Percentiles rank a stretch among this genome's conserved stretches.
Conservation (phyloP, 108 stramenopile species). For the Parietichytrium sp. region DNA sequence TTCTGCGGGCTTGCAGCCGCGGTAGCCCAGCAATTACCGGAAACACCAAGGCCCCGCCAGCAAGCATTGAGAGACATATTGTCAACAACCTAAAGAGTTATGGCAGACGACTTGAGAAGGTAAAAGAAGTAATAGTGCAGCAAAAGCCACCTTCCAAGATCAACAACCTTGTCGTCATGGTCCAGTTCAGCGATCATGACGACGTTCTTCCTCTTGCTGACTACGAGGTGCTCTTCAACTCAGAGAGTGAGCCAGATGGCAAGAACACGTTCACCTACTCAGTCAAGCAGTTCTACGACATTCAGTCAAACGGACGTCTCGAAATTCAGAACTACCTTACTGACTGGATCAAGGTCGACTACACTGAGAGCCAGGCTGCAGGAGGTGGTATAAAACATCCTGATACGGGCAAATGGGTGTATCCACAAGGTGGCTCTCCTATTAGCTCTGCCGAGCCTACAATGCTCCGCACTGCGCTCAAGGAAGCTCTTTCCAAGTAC, state of each 20-base stretch:
- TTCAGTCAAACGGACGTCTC: neutral
- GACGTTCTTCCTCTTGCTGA: neutral
- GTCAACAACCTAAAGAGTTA: too few relatives aligned
- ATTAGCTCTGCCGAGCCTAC: neutral
- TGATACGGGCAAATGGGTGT: too few relatives aligned
- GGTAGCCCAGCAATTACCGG: too few relatives aligned
- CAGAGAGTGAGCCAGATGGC: neutral
- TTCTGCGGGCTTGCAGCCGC: too few relatives aligned
- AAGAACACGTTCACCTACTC: neutral
- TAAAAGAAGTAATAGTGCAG: too few relatives aligned
- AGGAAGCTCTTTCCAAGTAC: neutral
- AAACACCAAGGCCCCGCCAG: too few relatives aligned
- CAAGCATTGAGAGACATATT: too few relatives aligned
- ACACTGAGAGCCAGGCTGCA: constrained; percentile 32
- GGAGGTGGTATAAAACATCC: too few relatives aligned
- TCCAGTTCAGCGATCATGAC: constrained; percentile 36
- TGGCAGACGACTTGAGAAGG: too few relatives aligned
- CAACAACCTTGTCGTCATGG: constrained; percentile 29
- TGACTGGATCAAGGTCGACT: constrained; percentile 13
- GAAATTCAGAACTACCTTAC: neutral
- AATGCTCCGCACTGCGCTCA: neutral
- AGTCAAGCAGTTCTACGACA: neutral
- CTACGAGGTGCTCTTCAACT: constrained; percentile 26
- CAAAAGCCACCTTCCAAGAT: too few relatives aligned
- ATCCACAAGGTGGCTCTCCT: neutral